A percentile compares a stretch with the other conserved stretches of the same genome.
phyloP scores from a whole-genome alignment of 805 yeast genomes.

The Allodekkera sacchari region DNA sequence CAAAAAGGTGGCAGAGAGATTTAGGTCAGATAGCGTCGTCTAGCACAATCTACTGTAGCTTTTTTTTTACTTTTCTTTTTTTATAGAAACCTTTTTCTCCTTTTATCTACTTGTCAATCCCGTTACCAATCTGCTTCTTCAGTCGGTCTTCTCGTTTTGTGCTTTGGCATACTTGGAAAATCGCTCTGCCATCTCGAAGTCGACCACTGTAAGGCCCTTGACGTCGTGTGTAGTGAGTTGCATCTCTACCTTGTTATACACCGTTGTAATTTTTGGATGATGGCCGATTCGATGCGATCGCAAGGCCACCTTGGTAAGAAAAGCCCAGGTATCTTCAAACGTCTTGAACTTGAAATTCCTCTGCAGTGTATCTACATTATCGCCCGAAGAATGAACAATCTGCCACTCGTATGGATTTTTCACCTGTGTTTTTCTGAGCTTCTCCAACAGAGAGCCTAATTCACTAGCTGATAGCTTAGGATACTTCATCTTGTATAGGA shows the following conservation, averaged over 20 bases:
- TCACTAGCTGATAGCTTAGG: conserved; percentile 18
- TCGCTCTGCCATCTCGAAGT: conserved; percentile 46
- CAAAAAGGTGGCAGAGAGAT: no score
- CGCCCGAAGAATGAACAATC: neutral
- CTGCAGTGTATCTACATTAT: conserved; percentile 16
- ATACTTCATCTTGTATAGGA: conserved; percentile 22
- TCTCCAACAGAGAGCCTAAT: conserved; percentile 12
- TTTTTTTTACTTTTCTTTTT: neutral
- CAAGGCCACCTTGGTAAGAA: conserved; percentile 49
- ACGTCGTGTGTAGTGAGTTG: conserved; percentile 60
- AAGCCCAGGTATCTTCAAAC: conserved; percentile 61
- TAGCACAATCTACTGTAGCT: no score
- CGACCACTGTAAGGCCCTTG: conserved; percentile 43
- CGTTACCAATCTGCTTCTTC: neutral
- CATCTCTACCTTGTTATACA: conserved; percentile 50
- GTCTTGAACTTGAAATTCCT: conserved; percentile 35
- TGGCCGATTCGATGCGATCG: conserved; percentile 53
- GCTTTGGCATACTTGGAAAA: conserved; percentile 31
- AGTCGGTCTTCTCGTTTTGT: conserved; percentile 7
- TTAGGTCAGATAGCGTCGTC: no score
- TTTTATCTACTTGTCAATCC: neutral
- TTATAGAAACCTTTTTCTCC: neutral
- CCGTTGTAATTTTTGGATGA: conserved; percentile 62
- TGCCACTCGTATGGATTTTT: neutral
- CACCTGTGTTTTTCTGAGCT: conserved; percentile 2